Base-by-base conservation (phyloP, 805 yeast genomes). In the Barnettozyma californica region DNA sequence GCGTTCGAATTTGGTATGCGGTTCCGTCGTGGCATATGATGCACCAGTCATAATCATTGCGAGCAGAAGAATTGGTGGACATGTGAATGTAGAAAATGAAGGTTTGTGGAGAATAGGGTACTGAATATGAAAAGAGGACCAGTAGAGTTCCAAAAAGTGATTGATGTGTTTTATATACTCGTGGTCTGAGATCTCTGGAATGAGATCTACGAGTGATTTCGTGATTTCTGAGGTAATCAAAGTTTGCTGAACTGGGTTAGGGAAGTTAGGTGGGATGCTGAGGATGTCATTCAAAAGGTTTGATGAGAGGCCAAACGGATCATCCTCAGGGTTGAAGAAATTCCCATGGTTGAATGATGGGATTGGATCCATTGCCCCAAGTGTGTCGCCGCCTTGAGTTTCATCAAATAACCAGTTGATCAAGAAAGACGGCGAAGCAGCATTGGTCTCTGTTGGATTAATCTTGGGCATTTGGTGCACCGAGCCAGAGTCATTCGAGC, bases 41-140 rank as follows among this genome's bases (percentile, higher is more conserved):
- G 64, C 55, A 16, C 65, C 65, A 11, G 57, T 58, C 62, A 61
- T 58, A 16, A 81, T 70, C 81, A 83, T 76, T 5, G 82, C 61
- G 3, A 80, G 59, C 9, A 83, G 53, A 16, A 83, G 61, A 18
- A 81, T 68, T 0, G 81, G 80, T 7, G 77, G 78, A 9, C 78
- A 73, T 2, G 68, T 64, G 31, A 67, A 64, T 0, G 86, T 77
- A 42, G 71, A 68, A 77, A 74, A 62, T 75, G 87, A 62, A 70
- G 75, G 75, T 40, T 68, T 68, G 50, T 75, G 80, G 34, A 75
- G 48, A 21, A 76, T 66, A 10, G 79, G 78, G 51, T 69, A 71
- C 55, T 78, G 83, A 4, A 79, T 49, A 47, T 61, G 65, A 53
- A 61, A 61, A 36, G 56, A 50, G 11, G 49, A 57, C 65, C 65